Conservation (phyloP, 768 basidiomycete species). For the Russula ochroleuca region DNA sequence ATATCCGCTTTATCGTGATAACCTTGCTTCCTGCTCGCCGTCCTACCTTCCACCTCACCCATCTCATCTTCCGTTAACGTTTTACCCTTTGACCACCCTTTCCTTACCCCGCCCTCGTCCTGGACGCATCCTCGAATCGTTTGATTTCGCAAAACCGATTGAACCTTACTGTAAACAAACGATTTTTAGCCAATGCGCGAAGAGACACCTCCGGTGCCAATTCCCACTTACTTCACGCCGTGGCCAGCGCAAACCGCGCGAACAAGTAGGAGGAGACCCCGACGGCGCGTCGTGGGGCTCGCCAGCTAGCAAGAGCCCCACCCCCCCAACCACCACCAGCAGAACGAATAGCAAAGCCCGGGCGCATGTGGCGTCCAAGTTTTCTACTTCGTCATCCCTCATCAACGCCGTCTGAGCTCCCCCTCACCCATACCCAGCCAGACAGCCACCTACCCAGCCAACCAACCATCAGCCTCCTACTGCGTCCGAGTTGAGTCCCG, state of each 20-base stretch:
- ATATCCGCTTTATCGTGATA: background rate
- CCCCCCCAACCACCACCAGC: background rate
- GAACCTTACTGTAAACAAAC: background rate
- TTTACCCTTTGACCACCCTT: background rate
- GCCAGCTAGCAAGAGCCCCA: background rate
- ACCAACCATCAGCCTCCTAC: background rate
- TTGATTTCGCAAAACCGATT: background rate
- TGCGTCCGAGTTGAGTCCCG: background rate
- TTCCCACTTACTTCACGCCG: constrained; percentile 29
- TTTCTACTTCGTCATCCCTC: background rate
- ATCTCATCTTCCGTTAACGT: background rate
- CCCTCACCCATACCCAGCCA: background rate
- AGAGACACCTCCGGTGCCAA: constrained; percentile 24
- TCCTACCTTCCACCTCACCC: background rate
- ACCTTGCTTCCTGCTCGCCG: background rate
- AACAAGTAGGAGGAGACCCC: background rate
- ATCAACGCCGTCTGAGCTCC: background rate
- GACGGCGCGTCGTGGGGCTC: background rate
- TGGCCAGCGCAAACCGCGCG: constrained; percentile 28
- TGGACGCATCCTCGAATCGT: background rate
- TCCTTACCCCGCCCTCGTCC: constrained; percentile 14
- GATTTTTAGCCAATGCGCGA: constrained; percentile 26
- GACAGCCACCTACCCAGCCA: background rate
- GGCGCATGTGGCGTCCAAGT: constrained; percentile 15
- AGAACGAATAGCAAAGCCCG: constrained; percentile 20